These are phyloP conservation scores for Taphrina populina DNA, from an alignment of 1,139 yeast genomes.

Conservation along the genomic window DNA sequence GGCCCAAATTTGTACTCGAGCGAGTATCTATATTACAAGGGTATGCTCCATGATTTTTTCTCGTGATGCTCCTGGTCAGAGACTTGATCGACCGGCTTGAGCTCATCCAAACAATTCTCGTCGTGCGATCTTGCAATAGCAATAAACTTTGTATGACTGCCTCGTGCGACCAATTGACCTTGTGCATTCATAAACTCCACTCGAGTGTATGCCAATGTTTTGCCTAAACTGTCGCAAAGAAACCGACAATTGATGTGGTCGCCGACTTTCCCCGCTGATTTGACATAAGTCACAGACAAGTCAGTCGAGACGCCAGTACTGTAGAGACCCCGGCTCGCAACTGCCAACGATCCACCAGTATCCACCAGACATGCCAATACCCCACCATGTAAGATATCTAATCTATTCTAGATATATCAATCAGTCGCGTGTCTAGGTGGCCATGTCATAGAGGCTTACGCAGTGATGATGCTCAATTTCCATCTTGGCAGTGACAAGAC, in stretches of 20 bases:
- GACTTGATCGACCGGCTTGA: too few relatives aligned
- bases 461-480: slow-evolving; percentile 27
- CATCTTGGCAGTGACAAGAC: slow-evolving; percentile 22
- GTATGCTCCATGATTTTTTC: slow-evolving; percentile 1
- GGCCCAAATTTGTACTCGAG: neutral
- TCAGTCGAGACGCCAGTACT: slow-evolving; percentile 52
- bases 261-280: slow-evolving; percentile 49
- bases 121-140: slow-evolving; percentile 42
- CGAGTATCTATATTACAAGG: neutral
- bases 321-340: slow-evolving; percentile 49
- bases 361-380: slow-evolving; percentile 48
- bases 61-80: too few relatives aligned
- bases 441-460: neutral
- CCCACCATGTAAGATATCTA: slow-evolving; percentile 47
- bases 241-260: slow-evolving; percentile 34
- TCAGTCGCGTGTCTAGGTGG: neutral
- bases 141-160: slow-evolving; percentile 50
- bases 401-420: slow-evolving; percentile 4
- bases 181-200: slow-evolving; percentile 45
- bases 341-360: slow-evolving; percentile 51
- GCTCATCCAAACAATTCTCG: slow-evolving; percentile 22
- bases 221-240: slow-evolving; percentile 44
- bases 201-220: slow-evolving; percentile 49
- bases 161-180: slow-evolving; percentile 47
- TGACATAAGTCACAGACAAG: slow-evolving; percentile 47